Evolutionary conservation across 1,139 yeast genomes (phyloP), one percentile per base, ranked within the genome.

Genomic region (Hansenula lynferdii): DNA sequence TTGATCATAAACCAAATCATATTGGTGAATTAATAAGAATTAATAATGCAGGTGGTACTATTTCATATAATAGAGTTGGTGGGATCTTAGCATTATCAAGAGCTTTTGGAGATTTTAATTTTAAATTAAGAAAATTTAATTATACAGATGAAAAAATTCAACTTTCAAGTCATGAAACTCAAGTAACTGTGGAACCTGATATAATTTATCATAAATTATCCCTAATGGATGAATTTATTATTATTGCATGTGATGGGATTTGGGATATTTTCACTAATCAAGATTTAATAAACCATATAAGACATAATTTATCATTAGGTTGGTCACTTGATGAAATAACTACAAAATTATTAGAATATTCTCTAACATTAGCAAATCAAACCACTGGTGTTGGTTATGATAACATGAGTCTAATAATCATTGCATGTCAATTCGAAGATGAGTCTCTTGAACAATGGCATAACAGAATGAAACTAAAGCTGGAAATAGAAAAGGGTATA

Each of bases 361-460:
- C 87, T 44, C 70, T 84, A 36, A 70, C 77, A n/a, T 75, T 78
- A 74, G 90, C 92, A 3, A 77, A 80, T 45, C 79, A 80, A 35
- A 69, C 75, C 32, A 84, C 92, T 0, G 92, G 92, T 3, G 74
- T 82, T 25, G 94, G 94, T 1, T 83, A 81, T 53, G 94, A 84
- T 56, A 84, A 84, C 54, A 83, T 83, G 92, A 82, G 90, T 1
- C 64, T 81, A 22, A 70, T 81, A 8, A 72, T 83, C 6, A 69
- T 83, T 14, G 85, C 85, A 1, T 51, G 81, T 29, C 85, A 80
- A 51, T 57, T 56, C 30, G 62, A 62, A 10, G 62, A 60, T 5
- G 64, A 61, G 36, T 56, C 65, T 10, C 55, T 80, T 30, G 73
- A 74, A 18, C 70, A 69, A 27, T 83, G 92, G 92, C 72, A 78